Conservation (phyloP, 2,329 filamentous ascomycete genomes). For the Hypoxylon sp. region DNA sequence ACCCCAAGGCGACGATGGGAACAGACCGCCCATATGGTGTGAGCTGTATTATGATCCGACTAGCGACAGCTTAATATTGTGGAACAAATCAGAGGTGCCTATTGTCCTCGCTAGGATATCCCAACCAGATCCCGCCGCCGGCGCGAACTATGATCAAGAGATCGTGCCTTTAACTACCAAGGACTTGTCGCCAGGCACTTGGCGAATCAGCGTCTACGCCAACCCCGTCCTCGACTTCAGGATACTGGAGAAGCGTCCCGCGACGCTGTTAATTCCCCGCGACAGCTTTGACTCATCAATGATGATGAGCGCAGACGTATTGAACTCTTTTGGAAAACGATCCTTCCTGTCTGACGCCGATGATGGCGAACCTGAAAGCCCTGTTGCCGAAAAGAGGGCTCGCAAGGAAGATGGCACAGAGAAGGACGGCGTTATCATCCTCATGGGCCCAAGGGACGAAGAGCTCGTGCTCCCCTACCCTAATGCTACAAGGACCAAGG, state of each 20-base stretch:
- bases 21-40: slow-evolving; percentile 67
- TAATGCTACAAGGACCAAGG: slow-evolving; percentile 60
- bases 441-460: slow-evolving; percentile 63
- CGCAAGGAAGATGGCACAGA: slow-evolving; percentile 51
- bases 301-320: slow-evolving; percentile 51
- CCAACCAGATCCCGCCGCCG: slow-evolving; percentile 55
- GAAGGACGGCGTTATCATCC: slow-evolving; percentile 66
- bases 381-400: slow-evolving; percentile 58
- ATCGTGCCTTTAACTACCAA: slow-evolving; percentile 61
- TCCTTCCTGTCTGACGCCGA: slow-evolving; percentile 57
- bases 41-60: slow-evolving; percentile 71
- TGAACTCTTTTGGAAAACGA: slow-evolving; percentile 65
- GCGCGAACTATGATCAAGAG: slow-evolving; percentile 58
- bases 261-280: slow-evolving; percentile 54
- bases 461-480: slow-evolving; percentile 66
- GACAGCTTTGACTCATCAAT: slow-evolving; percentile 50
- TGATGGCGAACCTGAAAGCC: slow-evolving; percentile 53
- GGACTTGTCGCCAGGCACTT: slow-evolving; percentile 66
- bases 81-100: slow-evolving; percentile 67
- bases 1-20: slow-evolving; percentile 59
- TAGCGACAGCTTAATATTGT: slow-evolving; percentile 69
- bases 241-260: slow-evolving; percentile 67
- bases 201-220: slow-evolving; percentile 65
- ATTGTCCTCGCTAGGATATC: slow-evolving; percentile 63
- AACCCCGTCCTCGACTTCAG: slow-evolving; percentile 68